Base-by-base conservation (phyloP, 163 green algal genomes). In the Scenedesmus sp. region DNA sequence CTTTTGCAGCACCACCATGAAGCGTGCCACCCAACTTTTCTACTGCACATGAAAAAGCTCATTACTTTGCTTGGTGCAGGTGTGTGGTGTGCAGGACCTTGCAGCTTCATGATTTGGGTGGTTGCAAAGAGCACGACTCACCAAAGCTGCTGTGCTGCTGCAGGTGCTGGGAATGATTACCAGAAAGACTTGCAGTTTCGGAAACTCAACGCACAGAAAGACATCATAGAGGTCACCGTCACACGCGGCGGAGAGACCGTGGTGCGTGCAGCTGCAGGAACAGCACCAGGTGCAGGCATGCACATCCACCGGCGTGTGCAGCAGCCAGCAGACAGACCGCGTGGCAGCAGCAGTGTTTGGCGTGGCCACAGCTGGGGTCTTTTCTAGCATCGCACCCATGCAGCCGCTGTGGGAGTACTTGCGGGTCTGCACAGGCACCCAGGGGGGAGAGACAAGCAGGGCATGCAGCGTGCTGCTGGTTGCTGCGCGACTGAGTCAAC, bases 171-270 rank as follows among this genome's bases (percentile, higher is more conserved):
- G 9, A 99, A 99, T 89, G 98, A 99, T 93, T 99, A 98, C 90
- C 94, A 97, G n/a, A 99, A 99, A 88, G 98, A 99, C 89, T 91
- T 96, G 79, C 97, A 99, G 94, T 99, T 99, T 93, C 91, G 95
- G 1, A 98, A 99, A 89, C 95, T 99, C 16, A 99, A 99, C 87
- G 94, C 93, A 0, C 91, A 97, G 82, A 99, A 98, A 89, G 97
- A 99, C 89, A 91, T 94, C 24, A 97, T 99, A 81, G 91, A 97
- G 49, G 94, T 99, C 51, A 98, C 97, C 83, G 97, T 98, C 49
- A 82, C 97, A 1, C 95, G 98, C n/a, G 94, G 91, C n/a, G 97
- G 97, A 6, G n/a, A 95, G 30, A 88, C 97, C 56, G 51, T 90
- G 51, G 88, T 89, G 53, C 6, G 40, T 83, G 76, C 24, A 33